Evolutionary conservation across 192 early-diverging fungal genomes (phyloP).

Genomic region (Coemansia biformis): DNA sequence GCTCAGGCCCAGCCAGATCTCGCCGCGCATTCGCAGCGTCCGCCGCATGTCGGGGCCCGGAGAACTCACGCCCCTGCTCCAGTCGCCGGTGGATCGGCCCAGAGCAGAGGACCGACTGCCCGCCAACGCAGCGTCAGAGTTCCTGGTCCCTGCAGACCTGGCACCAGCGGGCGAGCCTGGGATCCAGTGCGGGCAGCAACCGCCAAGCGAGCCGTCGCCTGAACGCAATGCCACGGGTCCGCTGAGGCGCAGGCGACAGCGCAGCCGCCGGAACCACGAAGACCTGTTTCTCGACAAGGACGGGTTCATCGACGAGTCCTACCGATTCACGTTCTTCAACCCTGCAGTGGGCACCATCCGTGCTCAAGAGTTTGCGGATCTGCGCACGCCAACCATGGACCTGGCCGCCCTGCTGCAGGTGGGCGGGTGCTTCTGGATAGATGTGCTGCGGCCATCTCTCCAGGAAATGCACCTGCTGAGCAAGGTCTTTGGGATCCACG

Average conservation of each 20-base stretch:
- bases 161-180: constrained; percentile 1
- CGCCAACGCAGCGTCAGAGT: constrained; percentile 11
- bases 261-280: constrained; percentile 29
- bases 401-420: constrained; percentile 32
- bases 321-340: constrained; percentile 67
- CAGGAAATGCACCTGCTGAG: constrained; percentile 61
- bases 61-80: constrained; percentile 29
- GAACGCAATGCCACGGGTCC: no score
- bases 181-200: background rate
- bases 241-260: constrained; percentile 5
- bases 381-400: constrained; percentile 47
- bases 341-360: constrained; percentile 60
- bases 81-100: no score
- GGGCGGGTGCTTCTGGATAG: constrained; percentile 70
- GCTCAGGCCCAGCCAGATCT: background rate
- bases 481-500: constrained; percentile 70
- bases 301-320: constrained; percentile 52
- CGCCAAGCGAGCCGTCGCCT: background rate
- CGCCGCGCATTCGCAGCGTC: constrained; percentile 11
- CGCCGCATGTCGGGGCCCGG: constrained; percentile 7
- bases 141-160: constrained; percentile 31
- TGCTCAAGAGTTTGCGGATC: constrained; percentile 53
- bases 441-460: constrained; percentile 60
- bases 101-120: no score
- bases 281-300: constrained; percentile 50